Evolutionary conservation across 441 rosid genomes (phyloP), one percentile per base, ranked within the genome.

Genomic region (Populus trichocarpa): DNA sequence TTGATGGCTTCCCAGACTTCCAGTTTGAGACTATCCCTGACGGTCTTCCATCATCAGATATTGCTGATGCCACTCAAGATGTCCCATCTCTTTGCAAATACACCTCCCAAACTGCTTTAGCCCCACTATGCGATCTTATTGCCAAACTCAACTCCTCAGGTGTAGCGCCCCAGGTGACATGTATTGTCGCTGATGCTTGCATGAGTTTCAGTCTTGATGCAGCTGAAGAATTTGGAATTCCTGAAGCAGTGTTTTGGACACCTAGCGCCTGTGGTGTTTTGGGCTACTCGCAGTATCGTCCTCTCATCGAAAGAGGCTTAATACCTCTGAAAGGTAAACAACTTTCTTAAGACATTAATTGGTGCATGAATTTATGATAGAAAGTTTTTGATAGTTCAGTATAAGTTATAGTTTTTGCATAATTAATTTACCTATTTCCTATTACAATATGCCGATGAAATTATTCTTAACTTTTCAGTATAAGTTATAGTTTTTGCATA

Each of bases 21-120:
- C 75, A 75, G 20, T 88, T 88, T 79, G 61, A 69, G 70, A 53
- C 86, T 11, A 85, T 88, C 38, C 80, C 86, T 10, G 91, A 88
- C 32, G 91, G 90, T 6, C 85, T 87, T n/a, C 84, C 87, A 0
- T 79, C 78, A 3, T 42, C 83, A 0, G 82, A 75, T 18, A 68
- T 35, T 1, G 82, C 22, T 5, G 63, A 84, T 32, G 79, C 80
- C 11, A 83, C 87, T 9, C 91, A 85, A 46, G 85, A 87, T 67
- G 16, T 81, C 8, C 79, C 83, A 0, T 70, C 88, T 32, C 75
- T 86, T 9, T 78, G 80, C 57, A 68, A 70, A 0, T 87, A 88
- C 66, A 81, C 82, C 18, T 22, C 67, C 1, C 80, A 73, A 66
- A 57, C 61, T 22, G 82, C 84, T 40, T 72, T 85, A 33, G 76